Base-by-base conservation (phyloP, 768 basidiomycete species). In the Suillus subaureus region DNA sequence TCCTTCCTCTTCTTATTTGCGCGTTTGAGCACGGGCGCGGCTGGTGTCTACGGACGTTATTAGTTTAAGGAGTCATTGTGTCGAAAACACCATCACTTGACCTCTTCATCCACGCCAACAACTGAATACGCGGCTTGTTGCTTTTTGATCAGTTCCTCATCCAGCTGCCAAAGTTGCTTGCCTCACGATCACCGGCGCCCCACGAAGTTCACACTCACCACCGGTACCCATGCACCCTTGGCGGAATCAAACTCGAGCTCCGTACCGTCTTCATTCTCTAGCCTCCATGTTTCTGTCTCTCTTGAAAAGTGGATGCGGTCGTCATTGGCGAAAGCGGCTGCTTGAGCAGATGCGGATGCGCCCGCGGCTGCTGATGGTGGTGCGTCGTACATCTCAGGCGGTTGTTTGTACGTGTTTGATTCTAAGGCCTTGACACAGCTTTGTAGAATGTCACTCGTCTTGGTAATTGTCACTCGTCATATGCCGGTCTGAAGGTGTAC, bases 71-170 rank as follows among this genome's bases (percentile, higher is more conserved):
- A 70, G 66, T 68, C 70, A 43, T 42, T 60, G 58, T 28, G 21
- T 51, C 54, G 28, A 64, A 64, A 64, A 64, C 67, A 55, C 61
- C 67, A 65, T 68, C 65, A 78, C 88, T 74, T 75, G 57, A 94
- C 96, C 80, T 89, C 86, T 82, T 99, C 97, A 74, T 99, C 97
- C 28, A 99, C 96, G 12, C 97, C 97, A 16, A 82, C 83, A 2
- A 99, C 83, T 0, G 94, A 91, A 77, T 99, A 99, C 1, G 95
- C 96, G 1, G 94, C 96, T 80, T 99, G 97, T 75, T 99, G 97
- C 28, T 88, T 89, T 73, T 88, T 89, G 64, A 97, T 69, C 15
- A 93, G 80, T 62, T 96, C 94, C 68, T 97, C 94, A 69, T 95
- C 93, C 40, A 97, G 82, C 96, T 97, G 71, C 8, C 65, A 68